phyloP scores from a whole-genome alignment of 768 basidiomycete genomes.

The Daedaleopsis sinensis region DNA sequence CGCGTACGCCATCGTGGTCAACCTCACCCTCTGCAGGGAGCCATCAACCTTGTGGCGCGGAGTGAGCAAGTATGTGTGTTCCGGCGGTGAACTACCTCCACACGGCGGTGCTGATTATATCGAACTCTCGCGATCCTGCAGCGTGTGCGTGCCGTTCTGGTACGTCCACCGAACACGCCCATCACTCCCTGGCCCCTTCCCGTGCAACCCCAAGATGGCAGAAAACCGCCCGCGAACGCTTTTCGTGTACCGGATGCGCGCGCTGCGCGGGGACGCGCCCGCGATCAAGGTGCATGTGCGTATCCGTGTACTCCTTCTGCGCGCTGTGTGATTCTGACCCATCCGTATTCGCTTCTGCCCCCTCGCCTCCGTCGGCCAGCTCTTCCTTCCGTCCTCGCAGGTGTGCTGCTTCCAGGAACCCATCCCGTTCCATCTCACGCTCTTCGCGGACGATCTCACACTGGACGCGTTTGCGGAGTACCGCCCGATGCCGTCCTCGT shows the following conservation, averaged over 20 bases:
- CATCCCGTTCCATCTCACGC: constrained; percentile 30
- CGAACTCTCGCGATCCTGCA: constrained; percentile 2
- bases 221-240: constrained; percentile 24
- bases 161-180: constrained; percentile 26
- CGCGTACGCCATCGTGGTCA: constrained; percentile 25
- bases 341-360: not conserved
- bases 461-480: constrained; percentile 25
- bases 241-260: constrained; percentile 21
- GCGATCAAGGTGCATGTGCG: constrained; percentile 26
- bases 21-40: constrained; percentile 19
- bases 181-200: constrained; percentile 24
- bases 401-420: constrained; percentile 29
- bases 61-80: constrained; percentile 5
- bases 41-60: constrained; percentile 26
- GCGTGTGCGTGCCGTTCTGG: constrained; percentile 26
- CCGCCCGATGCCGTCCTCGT: constrained; percentile 26
- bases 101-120: not conserved
- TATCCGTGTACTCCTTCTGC: not conserved
- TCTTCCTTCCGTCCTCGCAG: constrained; percentile 29
- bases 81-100: not conserved
- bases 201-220: constrained; percentile 10
- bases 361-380: constrained; percentile 5
- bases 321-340: not conserved
- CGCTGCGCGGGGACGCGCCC: constrained; percentile 10
- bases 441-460: constrained; percentile 26